Conservation (phyloP, 495 filamentous ascomycete species). For the Daldinia vernicosa region DNA sequence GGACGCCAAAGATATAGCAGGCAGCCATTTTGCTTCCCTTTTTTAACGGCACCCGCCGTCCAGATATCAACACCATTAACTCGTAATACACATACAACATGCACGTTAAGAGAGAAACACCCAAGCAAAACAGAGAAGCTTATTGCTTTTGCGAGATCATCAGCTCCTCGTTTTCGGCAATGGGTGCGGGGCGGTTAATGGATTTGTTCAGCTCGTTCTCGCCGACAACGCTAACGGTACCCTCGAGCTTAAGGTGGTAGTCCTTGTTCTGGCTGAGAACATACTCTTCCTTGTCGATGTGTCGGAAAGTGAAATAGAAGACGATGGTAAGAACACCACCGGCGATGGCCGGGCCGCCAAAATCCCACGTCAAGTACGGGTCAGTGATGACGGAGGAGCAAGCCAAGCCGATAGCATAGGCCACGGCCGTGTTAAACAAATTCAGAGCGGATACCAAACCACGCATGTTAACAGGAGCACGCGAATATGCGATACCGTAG, state of each 20-base stretch:
- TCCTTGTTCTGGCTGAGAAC: slow-evolving; percentile 51
- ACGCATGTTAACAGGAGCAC: slow-evolving; percentile 74
- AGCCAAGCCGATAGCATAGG: slow-evolving; percentile 67
- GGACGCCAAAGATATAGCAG: not conserved
- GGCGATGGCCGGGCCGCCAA: slow-evolving; percentile 59
- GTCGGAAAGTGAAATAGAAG: slow-evolving; percentile 62
- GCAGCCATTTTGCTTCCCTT: not conserved
- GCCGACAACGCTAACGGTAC: slow-evolving; percentile 48
- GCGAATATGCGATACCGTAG: slow-evolving; percentile 76
- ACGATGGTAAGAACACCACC: slow-evolving; percentile 55
- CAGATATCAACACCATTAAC: not conserved
- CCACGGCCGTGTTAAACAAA: slow-evolving; percentile 67
- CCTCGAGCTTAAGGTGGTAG: slow-evolving; percentile 47
- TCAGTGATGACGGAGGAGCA: slow-evolving; percentile 68
- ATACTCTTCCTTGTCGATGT: slow-evolving; percentile 60
- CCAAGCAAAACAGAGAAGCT: not conserved
- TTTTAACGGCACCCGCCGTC: slow-evolving; percentile 18
- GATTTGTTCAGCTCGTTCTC: slow-evolving; percentile 54
- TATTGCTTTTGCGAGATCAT: slow-evolving; percentile 57
- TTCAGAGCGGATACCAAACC: slow-evolving; percentile 73
- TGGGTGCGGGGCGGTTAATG: slow-evolving; percentile 50
- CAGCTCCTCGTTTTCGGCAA: slow-evolving; percentile 55
- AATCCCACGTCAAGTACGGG: slow-evolving; percentile 67
- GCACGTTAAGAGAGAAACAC: not conserved
- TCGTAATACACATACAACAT: slow-evolving; percentile 27